Evolutionary conservation across 2,329 filamentous ascomycete genomes (phyloP).

Genomic region (Botrytis porri): DNA sequence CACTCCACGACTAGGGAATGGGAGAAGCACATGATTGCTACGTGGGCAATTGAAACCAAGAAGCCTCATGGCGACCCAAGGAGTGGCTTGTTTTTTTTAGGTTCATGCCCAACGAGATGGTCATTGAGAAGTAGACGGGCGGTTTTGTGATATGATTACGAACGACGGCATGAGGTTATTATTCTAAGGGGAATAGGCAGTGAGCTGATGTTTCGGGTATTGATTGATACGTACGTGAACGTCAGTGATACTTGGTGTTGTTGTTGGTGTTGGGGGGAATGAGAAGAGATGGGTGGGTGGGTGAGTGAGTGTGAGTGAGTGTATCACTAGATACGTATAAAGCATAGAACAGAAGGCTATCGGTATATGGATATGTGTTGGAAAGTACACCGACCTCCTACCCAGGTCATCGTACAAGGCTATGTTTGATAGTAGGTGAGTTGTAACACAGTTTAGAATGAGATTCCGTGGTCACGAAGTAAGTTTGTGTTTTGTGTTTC

Average conservation of each 20-base stretch:
- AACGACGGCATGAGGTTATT: background rate
- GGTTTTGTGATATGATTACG: background rate
- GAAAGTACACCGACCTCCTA: background rate
- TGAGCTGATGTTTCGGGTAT: background rate
- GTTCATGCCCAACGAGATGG: slow-evolving; percentile 13
- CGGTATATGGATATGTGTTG: background rate
- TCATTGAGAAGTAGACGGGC: background rate
- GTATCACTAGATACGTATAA: background rate
- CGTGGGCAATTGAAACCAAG: slow-evolving; percentile 12
- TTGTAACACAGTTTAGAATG: background rate
- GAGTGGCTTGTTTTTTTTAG: background rate
- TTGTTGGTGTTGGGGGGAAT: background rate
- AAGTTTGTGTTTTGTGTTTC: background rate
- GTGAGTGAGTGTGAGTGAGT: background rate
- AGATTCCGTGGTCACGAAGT: background rate
- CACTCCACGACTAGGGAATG: background rate
- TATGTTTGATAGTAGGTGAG: background rate
- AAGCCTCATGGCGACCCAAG: slow-evolving; percentile 14
- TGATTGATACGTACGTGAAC: no score
- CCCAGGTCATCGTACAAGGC: background rate
- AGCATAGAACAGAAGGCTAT: background rate
- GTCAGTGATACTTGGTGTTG: no score
- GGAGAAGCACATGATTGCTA: slow-evolving; percentile 11
- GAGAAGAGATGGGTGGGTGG: background rate
- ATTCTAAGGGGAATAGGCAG: background rate